Evolutionary conservation across 2,329 filamentous ascomycete species (phyloP).

Genomic region (Parastagonospora nodorum): DNA sequence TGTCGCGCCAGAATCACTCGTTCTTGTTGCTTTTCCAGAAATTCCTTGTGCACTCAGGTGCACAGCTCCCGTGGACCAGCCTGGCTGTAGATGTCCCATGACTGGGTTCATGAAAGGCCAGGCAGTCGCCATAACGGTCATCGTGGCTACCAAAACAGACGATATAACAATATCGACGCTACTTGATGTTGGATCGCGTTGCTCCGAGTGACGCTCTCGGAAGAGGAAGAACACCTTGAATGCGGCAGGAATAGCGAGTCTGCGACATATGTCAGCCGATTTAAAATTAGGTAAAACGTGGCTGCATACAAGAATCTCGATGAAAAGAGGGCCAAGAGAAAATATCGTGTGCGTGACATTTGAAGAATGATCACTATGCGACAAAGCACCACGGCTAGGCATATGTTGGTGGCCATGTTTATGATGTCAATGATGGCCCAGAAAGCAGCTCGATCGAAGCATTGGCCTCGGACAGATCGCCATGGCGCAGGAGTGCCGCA

Average conservation of each 20-base stretch:
- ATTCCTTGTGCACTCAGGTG: not conserved
- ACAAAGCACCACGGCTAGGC: not conserved
- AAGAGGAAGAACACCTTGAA: conserved; percentile 1
- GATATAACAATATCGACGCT: conserved; percentile 1
- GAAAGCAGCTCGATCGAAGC: too few species aligned
- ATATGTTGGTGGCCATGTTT: not conserved
- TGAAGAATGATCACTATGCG: not conserved
- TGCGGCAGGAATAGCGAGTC: not conserved
- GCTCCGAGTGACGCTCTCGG: not conserved
- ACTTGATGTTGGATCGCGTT: not conserved
- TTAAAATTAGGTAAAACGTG: not conserved
- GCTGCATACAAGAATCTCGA: not conserved
- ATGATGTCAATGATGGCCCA: not conserved
- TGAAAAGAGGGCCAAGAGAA: not conserved
- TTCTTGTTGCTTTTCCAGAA: too few species aligned
- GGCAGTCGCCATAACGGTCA: not conserved
- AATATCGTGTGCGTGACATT: conserved; percentile 1
- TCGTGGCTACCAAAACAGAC: conserved; percentile 1
- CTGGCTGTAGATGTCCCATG: conserved; percentile 4
- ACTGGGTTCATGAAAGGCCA: conserved; percentile 4
- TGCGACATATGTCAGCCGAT: not conserved
- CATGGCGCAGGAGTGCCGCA: too few species aligned
- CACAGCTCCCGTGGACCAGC: conserved; percentile 4
- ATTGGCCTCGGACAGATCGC: too few species aligned
- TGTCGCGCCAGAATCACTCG: too few species aligned